phyloP scores from a whole-genome alignment of 768 basidiomycete genomes.

The Xanthoconium purpureum region DNA sequence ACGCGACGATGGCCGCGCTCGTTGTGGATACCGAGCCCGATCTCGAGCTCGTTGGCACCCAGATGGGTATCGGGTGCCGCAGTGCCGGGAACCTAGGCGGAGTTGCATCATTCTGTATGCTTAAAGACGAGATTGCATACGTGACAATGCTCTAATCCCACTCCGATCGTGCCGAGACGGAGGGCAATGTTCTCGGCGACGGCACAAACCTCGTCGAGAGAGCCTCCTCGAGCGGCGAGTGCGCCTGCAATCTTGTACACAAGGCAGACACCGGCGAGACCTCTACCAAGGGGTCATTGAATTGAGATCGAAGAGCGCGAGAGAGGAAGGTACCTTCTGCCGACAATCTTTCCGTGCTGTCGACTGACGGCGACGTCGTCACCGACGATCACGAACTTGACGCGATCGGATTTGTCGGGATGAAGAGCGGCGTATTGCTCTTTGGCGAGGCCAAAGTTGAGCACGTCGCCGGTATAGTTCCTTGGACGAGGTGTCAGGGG shows the following conservation, averaged over 20 bases:
- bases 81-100: constrained; percentile 71
- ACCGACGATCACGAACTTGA: constrained; percentile 79
- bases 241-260: constrained; percentile 93
- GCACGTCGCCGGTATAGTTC: constrained; percentile 87
- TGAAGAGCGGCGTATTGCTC: constrained; percentile 76
- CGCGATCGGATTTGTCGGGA: constrained; percentile 60
- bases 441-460: constrained; percentile 88
- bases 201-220: constrained; percentile 64
- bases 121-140: constrained; percentile 35
- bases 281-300: constrained; percentile 41
- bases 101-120: neutral
- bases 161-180: constrained; percentile 79
- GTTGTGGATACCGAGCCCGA: constrained; percentile 91
- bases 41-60: constrained; percentile 67
- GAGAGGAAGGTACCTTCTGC: constrained; percentile 49
- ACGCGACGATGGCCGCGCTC: constrained; percentile 71
- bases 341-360: constrained; percentile 80
- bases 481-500: constrained; percentile 34
- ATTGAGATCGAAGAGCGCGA: neutral
- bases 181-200: constrained; percentile 63
- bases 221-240: constrained; percentile 62
- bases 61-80: constrained; percentile 55
- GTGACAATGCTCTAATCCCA: constrained; percentile 86
- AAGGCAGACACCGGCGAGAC: constrained; percentile 75
- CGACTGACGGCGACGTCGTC: constrained; percentile 88